These are phyloP conservation scores for Rhizoclosmatium sp. DNA, from an alignment of 192 early-diverging fungal genomes.

Conservation along the genomic window DNA sequence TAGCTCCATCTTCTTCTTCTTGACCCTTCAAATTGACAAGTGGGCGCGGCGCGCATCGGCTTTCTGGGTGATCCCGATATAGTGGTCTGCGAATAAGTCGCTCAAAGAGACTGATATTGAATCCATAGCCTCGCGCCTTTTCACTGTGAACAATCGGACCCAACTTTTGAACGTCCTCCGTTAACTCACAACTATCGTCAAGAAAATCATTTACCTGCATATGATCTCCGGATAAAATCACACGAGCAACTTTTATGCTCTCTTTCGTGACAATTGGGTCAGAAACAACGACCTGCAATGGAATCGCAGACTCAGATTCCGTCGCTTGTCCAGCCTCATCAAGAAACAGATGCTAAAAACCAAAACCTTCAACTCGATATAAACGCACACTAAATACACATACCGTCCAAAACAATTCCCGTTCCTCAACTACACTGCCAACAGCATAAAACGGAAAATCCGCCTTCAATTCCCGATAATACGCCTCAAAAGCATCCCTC, in stretches of 20 bases:
- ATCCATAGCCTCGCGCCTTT: constrained; percentile 34
- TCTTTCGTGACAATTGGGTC: constrained; percentile 16
- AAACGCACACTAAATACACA: neutral
- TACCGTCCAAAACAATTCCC: constrained; percentile 36
- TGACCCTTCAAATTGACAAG: constrained; percentile 24
- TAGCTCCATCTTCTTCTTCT: neutral
- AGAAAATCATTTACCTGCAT: constrained; percentile 28
- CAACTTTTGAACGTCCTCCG: constrained; percentile 40
- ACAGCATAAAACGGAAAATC: constrained; percentile 11
- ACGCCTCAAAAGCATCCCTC: neutral
- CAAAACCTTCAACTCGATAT: neutral
- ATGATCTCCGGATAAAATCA: constrained; percentile 65
- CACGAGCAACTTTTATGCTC: constrained; percentile 24
- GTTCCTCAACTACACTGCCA: neutral
- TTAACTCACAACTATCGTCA: neutral
- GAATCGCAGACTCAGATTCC: constrained; percentile 60
- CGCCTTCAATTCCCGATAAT: neutral
- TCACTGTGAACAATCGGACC: constrained; percentile 53
- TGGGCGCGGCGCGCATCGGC: constrained; percentile 16
- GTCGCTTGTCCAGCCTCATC: constrained; percentile 68
- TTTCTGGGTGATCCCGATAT: constrained; percentile 54
- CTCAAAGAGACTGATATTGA: constrained; percentile 57
- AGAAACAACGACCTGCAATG: constrained; percentile 51
- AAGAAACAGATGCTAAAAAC: constrained; percentile 58
- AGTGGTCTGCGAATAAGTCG: constrained; percentile 51